Conservation (phyloP, 2,329 filamentous ascomycete species). For the Sporothrix sp. region DNA sequence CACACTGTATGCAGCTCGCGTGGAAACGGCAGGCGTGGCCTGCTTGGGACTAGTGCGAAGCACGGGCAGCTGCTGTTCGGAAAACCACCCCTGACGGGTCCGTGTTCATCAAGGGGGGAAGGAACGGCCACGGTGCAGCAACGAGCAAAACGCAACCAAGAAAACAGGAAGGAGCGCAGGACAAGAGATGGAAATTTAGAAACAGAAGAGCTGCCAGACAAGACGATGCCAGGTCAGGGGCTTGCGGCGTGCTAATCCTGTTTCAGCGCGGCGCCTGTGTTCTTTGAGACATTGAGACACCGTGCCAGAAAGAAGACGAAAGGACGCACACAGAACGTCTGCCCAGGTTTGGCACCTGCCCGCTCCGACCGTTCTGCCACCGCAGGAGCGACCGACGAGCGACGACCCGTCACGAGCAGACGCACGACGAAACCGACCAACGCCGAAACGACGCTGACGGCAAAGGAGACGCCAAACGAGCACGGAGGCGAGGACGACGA, state of each 20-base stretch:
- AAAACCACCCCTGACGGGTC: constrained; percentile 5
- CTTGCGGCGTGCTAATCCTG: constrained; percentile 18
- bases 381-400: no score
- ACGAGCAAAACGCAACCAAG: neutral
- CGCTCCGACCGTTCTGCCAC: no score
- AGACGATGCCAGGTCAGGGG: no score
- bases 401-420: no score
- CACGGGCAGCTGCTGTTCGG: constrained; percentile 2
- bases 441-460: neutral
- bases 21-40: constrained; percentile 3
- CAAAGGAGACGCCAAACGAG: neutral
- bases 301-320: neutral
- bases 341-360: no score
- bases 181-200: no score
- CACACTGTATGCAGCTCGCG: constrained; percentile 8
- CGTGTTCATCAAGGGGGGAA: constrained; percentile 1
- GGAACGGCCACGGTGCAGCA: neutral
- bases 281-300: no score
- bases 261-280: constrained; percentile 17
- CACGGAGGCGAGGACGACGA: neutral
- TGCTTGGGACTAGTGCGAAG: constrained; percentile 4
- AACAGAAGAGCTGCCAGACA: no score
- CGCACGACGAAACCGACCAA: neutral
- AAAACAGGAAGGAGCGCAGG: neutral
- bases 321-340: neutral